A percentile compares a stretch with the other conserved stretches of the same genome.
Conservation (phyloP, 2,329 filamentous ascomycete species). For the Penicillium paneum region DNA sequence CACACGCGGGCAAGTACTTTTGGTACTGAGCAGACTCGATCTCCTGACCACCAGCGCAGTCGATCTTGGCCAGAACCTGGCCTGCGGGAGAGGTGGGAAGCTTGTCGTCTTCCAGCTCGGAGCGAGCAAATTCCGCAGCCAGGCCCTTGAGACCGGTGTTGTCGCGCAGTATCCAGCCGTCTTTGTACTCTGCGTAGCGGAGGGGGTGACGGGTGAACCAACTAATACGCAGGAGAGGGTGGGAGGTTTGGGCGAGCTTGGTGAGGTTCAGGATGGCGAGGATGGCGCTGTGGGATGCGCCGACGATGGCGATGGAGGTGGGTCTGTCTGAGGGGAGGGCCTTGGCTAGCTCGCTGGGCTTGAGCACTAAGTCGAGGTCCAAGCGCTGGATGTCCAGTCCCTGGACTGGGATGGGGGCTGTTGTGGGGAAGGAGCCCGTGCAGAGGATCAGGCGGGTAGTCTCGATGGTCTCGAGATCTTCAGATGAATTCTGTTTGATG, state of each 20-base stretch:
- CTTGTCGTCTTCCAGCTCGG: slow-evolving; percentile 55
- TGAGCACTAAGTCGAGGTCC: slow-evolving; percentile 56
- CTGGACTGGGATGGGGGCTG: slow-evolving; percentile 43
- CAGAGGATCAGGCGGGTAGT: slow-evolving; percentile 54
- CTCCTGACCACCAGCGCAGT: slow-evolving; percentile 38
- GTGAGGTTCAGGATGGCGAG: slow-evolving; percentile 61
- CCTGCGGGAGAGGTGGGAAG: slow-evolving; percentile 48
- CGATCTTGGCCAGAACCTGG: slow-evolving; percentile 48
- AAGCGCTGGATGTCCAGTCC: slow-evolving; percentile 44
- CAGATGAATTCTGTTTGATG: slow-evolving; percentile 27
- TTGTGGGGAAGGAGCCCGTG: slow-evolving; percentile 55
- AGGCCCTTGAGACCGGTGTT: slow-evolving; percentile 64
- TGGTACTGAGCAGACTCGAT: slow-evolving; percentile 49
- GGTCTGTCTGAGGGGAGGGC: slow-evolving; percentile 38
- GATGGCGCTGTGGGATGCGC: slow-evolving; percentile 62
- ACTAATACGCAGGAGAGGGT: slow-evolving; percentile 54
- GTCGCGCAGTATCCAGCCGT: slow-evolving; percentile 63
- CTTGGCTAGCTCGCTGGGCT: slow-evolving; percentile 49
- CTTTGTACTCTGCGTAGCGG: slow-evolving; percentile 60
- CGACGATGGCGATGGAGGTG: slow-evolving; percentile 55
- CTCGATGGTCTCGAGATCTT: slow-evolving; percentile 35
- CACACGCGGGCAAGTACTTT: slow-evolving; percentile 47
- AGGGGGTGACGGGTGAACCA: slow-evolving; percentile 63
- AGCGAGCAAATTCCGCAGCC: slow-evolving; percentile 58
- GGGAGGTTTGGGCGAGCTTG: slow-evolving; percentile 50